Conservation (phyloP, 768 basidiomycete genomes). For the Megacollybia marginata region DNA sequence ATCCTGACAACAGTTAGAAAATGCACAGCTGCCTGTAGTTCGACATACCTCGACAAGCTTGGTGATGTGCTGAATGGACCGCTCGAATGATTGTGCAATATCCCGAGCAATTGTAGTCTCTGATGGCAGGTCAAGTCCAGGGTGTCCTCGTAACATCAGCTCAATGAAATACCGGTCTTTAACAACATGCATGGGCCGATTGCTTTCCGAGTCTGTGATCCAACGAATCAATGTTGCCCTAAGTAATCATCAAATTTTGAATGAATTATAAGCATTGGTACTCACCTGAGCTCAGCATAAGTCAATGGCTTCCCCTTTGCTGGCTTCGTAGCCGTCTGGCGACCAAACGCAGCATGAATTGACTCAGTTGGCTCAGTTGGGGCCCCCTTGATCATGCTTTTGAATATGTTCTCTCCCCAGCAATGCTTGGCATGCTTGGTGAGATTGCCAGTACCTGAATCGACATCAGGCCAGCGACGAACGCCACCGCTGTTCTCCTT, state of each 20-base stretch:
- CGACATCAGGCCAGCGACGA: slow-evolving; percentile 14
- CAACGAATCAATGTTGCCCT: slow-evolving; percentile 26
- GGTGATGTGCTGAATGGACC: not conserved
- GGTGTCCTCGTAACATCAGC: not conserved
- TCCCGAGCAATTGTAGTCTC: not conserved
- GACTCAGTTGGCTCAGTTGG: slow-evolving; percentile 3
- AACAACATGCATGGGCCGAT: slow-evolving; percentile 27
- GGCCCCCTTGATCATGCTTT: slow-evolving; percentile 4
- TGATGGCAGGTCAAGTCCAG: too few species aligned
- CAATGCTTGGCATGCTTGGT: slow-evolving; percentile 20
- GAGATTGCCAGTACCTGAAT: slow-evolving; percentile 22
- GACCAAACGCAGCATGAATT: slow-evolving; percentile 1
- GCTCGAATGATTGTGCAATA: not conserved
- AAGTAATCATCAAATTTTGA: not conserved
- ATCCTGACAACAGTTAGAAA: slow-evolving; percentile 3
- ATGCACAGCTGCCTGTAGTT: too few species aligned
- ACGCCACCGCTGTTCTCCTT: slow-evolving; percentile 6
- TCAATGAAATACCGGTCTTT: slow-evolving; percentile 15
- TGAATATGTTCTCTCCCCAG: slow-evolving; percentile 20
- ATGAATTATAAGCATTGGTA: not conserved
- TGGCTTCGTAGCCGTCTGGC: not conserved
- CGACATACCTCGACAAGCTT: not conserved
- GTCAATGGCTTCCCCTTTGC: not conserved
- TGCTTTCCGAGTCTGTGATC: slow-evolving; percentile 25
- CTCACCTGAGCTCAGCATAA: not conserved